These are phyloP conservation scores for Aspergillus neoniger DNA, from an alignment of 2,329 filamentous ascomycete species.

Conservation along the genomic window DNA sequence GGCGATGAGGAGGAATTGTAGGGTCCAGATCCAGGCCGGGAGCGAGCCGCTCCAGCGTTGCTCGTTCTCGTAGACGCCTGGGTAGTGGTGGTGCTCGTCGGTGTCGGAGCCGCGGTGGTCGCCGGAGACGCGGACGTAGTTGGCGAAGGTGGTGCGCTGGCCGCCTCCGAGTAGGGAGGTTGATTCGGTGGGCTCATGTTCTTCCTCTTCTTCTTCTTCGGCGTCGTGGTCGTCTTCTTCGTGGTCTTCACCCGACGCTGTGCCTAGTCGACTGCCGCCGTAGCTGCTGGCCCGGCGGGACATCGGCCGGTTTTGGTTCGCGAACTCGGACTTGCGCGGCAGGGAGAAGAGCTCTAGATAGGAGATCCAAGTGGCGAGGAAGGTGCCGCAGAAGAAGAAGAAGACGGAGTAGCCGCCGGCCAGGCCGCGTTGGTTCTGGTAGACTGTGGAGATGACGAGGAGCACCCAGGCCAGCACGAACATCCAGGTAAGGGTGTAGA, in stretches of 20 bases:
- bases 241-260: constrained; percentile 47
- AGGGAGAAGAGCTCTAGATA: constrained; percentile 80
- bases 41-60: constrained; percentile 82
- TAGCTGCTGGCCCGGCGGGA: constrained; percentile 39
- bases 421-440: constrained; percentile 72
- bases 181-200: constrained; percentile 53
- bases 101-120: constrained; percentile 30
- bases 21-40: constrained; percentile 81
- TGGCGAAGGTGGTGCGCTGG: constrained; percentile 57
- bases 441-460: constrained; percentile 71
- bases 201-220: constrained; percentile 45
- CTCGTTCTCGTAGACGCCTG: constrained; percentile 65
- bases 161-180: constrained; percentile 58
- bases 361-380: constrained; percentile 71
- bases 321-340: constrained; percentile 70
- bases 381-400: constrained; percentile 75
- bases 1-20: constrained; percentile 79
- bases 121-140: constrained; percentile 49
- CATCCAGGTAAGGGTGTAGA: constrained; percentile 81
- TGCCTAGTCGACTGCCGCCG: constrained; percentile 47
- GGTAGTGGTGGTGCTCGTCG: constrained; percentile 30
- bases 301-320: constrained; percentile 55
- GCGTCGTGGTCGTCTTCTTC: constrained; percentile 29
- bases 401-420: constrained; percentile 78
- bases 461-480: constrained; percentile 73